Conservation (phyloP, 805 yeast genomes). For the Blastobotrys mokoenaii region DNA sequence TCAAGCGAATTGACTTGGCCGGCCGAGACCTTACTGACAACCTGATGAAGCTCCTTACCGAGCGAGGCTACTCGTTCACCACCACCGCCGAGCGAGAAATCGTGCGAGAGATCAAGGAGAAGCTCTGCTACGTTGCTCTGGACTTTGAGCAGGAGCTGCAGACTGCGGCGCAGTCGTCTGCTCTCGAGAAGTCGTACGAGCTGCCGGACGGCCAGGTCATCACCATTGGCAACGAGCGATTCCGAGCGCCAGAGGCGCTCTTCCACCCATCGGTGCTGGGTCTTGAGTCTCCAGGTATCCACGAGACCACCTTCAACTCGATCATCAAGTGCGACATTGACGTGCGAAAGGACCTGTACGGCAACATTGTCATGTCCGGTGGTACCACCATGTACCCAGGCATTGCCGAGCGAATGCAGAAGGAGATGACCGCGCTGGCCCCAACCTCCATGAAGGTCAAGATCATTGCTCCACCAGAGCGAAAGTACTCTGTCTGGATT, state of each 20-base stretch:
- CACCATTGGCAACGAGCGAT: constrained; percentile 99
- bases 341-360: constrained; percentile 97
- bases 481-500: constrained; percentile 99
- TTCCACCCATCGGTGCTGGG: constrained; percentile 94
- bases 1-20: constrained; percentile 96
- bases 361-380: constrained; percentile 99
- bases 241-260: constrained; percentile 99
- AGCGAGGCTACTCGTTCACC: constrained; percentile 98
- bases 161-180: constrained; percentile 96
- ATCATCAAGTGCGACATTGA: constrained; percentile 99
- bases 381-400: constrained; percentile 99
- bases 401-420: constrained; percentile 99
- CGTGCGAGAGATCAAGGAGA: constrained; percentile 90
- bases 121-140: constrained; percentile 96
- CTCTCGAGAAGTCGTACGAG: constrained; percentile 98
- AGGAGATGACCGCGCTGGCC: constrained; percentile 98
- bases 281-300: constrained; percentile 97
- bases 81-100: constrained; percentile 99
- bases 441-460: constrained; percentile 99
- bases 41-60: constrained; percentile 96
- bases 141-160: constrained; percentile 99
- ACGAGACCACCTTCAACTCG: constrained; percentile 91
- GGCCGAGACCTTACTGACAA: constrained; percentile 99
- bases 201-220: constrained; percentile 99
- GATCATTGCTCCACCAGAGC: constrained; percentile 98